Base-by-base conservation (phyloP, 805 yeast species). In the Cyberlindnera suaveolens region DNA sequence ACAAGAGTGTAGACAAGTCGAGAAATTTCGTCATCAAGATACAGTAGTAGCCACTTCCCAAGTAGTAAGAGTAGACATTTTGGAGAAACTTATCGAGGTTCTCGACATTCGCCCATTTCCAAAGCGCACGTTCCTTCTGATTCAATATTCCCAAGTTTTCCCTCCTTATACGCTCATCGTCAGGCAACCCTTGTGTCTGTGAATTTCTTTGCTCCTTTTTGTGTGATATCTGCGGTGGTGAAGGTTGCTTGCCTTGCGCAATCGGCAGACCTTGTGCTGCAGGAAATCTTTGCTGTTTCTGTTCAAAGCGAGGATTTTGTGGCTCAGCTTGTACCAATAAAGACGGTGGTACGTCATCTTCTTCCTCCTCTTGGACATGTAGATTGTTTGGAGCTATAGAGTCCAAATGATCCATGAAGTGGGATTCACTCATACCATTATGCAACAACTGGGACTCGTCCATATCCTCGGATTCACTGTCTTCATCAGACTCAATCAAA, bases 91-190 rank as follows among this genome's bases (percentile, higher is more conserved):
- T 75, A 65, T 93, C 99, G 61, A 93, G 72, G 61, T 93, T 93
- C 52, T 85, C 87, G 19, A 93, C 87, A 56, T 93, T 93, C 1
- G 98, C 96, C 98, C 99, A 93, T 47, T 87, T 74, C 88, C 97
- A 93, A 15, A 85, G 67, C 0, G 98, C 96, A 39, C 88, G 68
- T 57, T 90, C 96, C 46, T 70, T 69, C 1, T 85, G 77, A 40
- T 79, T 76, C 23, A 80, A 56, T 1, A 72, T 67, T 7, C 75
- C 73, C 7, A 72, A 41, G 18, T 43, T 51, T 6, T 60, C 59
- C 31, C 62, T 50, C 38, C 62, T 47, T 9, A 39, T 38, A 6
- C 57, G 42, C 20, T 60, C 62, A 10, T 52, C 57, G 15, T 52
- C 56, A 1, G 20, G 8, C 34, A 13, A 4, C 27, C 26, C 23